phyloP scores from a whole-genome alignment of 2,329 filamentous ascomycete species.

The Lachnellula suecica region DNA sequence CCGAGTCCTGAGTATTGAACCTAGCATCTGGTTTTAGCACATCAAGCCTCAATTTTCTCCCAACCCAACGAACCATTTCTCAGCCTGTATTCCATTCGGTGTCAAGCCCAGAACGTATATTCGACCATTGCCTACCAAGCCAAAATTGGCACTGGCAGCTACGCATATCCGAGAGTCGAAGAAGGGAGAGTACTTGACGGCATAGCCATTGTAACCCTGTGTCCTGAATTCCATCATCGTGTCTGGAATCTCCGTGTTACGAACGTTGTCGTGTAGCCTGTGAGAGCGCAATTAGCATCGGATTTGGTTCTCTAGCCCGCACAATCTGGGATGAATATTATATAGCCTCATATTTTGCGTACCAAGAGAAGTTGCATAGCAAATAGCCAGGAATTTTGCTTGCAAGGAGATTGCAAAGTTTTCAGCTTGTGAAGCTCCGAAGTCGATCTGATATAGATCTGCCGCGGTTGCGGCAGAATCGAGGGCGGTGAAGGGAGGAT shows the following conservation, averaged over 20 bases:
- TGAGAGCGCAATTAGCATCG: not conserved
- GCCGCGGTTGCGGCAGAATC: not conserved
- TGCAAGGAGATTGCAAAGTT: not conserved
- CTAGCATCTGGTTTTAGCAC: constrained; percentile 40
- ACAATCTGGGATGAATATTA: no score
- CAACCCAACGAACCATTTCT: constrained; percentile 65
- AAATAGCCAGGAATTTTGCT: not conserved
- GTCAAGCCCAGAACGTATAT: constrained; percentile 83
- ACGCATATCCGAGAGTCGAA: constrained; percentile 94
- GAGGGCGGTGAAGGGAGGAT: not conserved
- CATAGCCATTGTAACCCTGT: constrained; percentile 91
- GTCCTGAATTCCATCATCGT: constrained; percentile 87
- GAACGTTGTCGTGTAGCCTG: not conserved
- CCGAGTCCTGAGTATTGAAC: constrained; percentile 95
- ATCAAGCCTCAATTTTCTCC: not conserved
- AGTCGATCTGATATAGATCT: not conserved
- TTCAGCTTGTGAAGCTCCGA: not conserved
- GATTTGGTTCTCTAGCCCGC: not conserved
- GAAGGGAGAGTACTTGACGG: constrained; percentile 97
- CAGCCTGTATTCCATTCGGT: constrained; percentile 76
- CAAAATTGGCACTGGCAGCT: constrained; percentile 89
- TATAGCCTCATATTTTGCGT: not conserved
- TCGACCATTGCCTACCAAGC: constrained; percentile 92
- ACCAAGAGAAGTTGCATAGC: constrained; percentile 3
- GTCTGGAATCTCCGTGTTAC: not conserved